These are phyloP conservation scores for Eucommia ulmoides DNA, from an alignment of 257 asterid species.

Conservation along the genomic window DNA sequence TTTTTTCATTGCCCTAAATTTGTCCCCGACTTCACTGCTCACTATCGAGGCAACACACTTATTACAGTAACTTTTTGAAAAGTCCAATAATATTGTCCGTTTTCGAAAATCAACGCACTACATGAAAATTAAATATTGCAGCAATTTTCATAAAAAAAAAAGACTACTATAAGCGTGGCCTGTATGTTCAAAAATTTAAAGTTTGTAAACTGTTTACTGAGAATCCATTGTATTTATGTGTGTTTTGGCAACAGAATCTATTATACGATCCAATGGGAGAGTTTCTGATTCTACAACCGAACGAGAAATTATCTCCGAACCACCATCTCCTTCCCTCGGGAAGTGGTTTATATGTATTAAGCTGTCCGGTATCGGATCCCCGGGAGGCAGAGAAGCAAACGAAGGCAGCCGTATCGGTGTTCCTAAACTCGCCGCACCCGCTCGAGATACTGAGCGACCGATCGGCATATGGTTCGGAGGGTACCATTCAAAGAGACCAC, in stretches of 20 bases:
- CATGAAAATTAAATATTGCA: too few relatives aligned
- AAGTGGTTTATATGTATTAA: conserved; percentile 62
- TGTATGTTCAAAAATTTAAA: too few relatives aligned
- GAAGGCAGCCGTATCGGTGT: conserved; percentile 46
- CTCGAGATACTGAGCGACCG: conserved; percentile 87
- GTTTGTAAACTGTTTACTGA: too few relatives aligned
- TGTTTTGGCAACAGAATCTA: conserved; percentile 38
- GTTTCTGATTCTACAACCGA: conserved; percentile 85
- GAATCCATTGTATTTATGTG: too few relatives aligned
- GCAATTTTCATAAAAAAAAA: too few relatives aligned
- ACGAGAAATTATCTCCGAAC: conserved; percentile 64
- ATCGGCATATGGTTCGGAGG: conserved; percentile 74
- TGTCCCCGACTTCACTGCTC: too few relatives aligned
- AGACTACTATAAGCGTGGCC: too few relatives aligned
- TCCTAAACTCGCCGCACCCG: conserved; percentile 84
- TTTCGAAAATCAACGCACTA: too few relatives aligned
- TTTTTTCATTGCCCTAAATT: too few relatives aligned
- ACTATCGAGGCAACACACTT: too few relatives aligned
- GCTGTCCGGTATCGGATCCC: conserved; percentile 27
- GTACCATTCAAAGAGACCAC: conserved; percentile 81
- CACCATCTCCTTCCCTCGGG: conserved; percentile 89
- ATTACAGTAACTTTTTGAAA: too few relatives aligned
- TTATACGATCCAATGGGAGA: conserved; percentile 84
- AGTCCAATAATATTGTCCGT: too few relatives aligned
- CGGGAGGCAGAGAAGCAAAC: conserved; percentile 46